Percentiles rank a stretch among this genome's conserved stretches.
These are phyloP conservation scores for Ophiostoma pallidulum DNA, from an alignment of 2,329 filamentous ascomycete species.

Conservation along the genomic window DNA sequence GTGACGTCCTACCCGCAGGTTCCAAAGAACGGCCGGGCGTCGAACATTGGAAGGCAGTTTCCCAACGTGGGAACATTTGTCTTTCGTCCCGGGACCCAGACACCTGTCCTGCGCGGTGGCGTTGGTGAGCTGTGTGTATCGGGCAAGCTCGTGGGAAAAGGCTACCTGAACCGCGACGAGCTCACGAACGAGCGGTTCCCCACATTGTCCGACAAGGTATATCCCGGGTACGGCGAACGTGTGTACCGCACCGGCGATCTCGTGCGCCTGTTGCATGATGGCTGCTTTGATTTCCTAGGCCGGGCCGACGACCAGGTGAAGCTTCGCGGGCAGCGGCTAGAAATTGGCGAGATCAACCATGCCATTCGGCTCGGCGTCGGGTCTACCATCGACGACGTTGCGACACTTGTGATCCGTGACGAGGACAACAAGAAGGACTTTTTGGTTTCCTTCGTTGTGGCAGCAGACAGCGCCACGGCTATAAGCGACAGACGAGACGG, in stretches of 20 bases:
- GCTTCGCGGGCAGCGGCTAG: slow-evolving; percentile 76
- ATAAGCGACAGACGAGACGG: not conserved
- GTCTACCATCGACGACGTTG: slow-evolving; percentile 54
- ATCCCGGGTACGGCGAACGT: slow-evolving; percentile 39
- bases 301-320: slow-evolving; percentile 89
- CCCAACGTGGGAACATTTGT: slow-evolving; percentile 81
- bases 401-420: slow-evolving; percentile 62
- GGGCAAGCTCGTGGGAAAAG: slow-evolving; percentile 77
- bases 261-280: slow-evolving; percentile 70
- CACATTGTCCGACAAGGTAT: slow-evolving; percentile 33
- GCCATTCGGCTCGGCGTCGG: slow-evolving; percentile 55
- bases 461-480: not conserved
- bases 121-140: slow-evolving; percentile 85
- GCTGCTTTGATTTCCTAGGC: slow-evolving; percentile 78
- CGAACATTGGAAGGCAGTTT: slow-evolving; percentile 82
- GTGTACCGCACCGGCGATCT: slow-evolving; percentile 87
- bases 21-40: slow-evolving; percentile 64
- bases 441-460: slow-evolving; percentile 65
- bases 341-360: slow-evolving; percentile 86
- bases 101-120: slow-evolving; percentile 65
- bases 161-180: slow-evolving; percentile 73
- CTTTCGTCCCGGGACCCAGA: slow-evolving; percentile 56
- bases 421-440: slow-evolving; percentile 73
- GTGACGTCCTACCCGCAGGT: slow-evolving; percentile 85
- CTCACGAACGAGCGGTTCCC: slow-evolving; percentile 72